Conservation (phyloP, 139 green algal species). For the Coccomyxa sp. region DNA sequence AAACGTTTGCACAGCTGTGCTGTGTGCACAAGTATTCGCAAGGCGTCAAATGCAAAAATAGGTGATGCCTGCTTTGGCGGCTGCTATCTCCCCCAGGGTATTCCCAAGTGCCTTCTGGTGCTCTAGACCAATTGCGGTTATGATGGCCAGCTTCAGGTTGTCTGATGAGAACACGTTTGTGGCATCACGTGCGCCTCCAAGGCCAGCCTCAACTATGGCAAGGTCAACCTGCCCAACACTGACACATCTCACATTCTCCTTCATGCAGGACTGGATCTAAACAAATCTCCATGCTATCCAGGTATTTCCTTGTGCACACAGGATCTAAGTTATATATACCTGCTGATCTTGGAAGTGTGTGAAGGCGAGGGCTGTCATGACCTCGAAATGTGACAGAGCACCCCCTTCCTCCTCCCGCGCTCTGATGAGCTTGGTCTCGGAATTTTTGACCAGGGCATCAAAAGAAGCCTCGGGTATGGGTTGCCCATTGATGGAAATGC, state of each 20-base stretch:
- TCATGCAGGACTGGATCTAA: neutral
- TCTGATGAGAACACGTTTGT: slow-evolving; percentile 73
- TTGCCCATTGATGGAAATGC: slow-evolving; percentile 48
- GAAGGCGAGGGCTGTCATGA: slow-evolving; percentile 71
- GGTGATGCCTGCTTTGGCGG: slow-evolving; percentile 74
- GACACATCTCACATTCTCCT: neutral
- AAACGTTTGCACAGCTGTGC: too few relatives aligned
- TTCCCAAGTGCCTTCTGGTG: slow-evolving; percentile 38
- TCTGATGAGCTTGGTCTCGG: neutral
- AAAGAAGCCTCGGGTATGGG: slow-evolving; percentile 19
- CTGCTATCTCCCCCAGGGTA: slow-evolving; percentile 40
- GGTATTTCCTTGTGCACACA: neutral
- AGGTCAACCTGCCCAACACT: slow-evolving; percentile 45
- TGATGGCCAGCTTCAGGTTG: slow-evolving; percentile 39
- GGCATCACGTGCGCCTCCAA: slow-evolving; percentile 75
- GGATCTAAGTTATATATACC: neutral
- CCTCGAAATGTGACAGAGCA: slow-evolving; percentile 79
- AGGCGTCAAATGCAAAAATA: too few relatives aligned
- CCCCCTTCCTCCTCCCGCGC: slow-evolving; percentile 20
- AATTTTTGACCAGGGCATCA: slow-evolving; percentile 17
- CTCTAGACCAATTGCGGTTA: slow-evolving; percentile 50
- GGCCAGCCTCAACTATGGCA: slow-evolving; percentile 77
- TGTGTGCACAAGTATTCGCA: too few relatives aligned
- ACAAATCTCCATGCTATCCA: neutral
- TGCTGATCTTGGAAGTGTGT: slow-evolving; percentile 59